A percentile compares a stretch with the other conserved stretches of the same genome.
Evolutionary conservation across 2,329 filamentous ascomycete genomes (phyloP).

Genomic region (Emergomyces orientalis): DNA sequence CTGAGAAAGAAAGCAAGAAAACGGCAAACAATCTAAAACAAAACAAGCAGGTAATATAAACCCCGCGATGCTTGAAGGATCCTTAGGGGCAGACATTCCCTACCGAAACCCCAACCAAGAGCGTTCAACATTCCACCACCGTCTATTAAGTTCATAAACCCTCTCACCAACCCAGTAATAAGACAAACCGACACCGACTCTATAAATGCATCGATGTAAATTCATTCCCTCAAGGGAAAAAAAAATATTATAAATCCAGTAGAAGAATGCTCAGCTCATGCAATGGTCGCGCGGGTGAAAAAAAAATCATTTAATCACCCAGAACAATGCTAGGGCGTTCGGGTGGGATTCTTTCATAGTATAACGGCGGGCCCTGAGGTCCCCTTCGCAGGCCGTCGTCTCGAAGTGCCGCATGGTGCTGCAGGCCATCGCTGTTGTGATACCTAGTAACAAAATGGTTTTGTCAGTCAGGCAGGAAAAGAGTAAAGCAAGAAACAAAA

Average conservation of each 20-base stretch:
- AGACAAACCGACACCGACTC: not conserved
- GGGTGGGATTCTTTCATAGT: not conserved
- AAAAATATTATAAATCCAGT: not conserved
- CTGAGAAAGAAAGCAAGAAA: not conserved
- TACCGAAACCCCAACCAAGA: not conserved
- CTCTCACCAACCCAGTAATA: not conserved
- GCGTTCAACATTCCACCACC: not conserved
- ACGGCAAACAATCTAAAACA: not conserved
- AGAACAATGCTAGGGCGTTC: not conserved
- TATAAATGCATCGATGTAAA: not conserved
- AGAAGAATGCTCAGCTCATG: not conserved
- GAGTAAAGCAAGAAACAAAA: not conserved
- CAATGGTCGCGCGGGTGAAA: not conserved
- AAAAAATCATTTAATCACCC: constrained; percentile 1
- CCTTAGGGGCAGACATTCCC: not conserved
- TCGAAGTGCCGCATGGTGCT: not conserved
- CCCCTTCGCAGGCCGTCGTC: not conserved
- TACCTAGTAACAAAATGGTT: not conserved
- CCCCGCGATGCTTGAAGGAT: not conserved
- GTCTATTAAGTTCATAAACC: not conserved
- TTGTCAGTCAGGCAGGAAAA: not conserved
- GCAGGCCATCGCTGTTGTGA: not conserved
- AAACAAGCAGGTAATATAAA: not conserved
- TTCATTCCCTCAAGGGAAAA: not conserved
- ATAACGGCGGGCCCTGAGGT: not conserved